Conservation (phyloP, 2,329 filamentous ascomycete species). For the Teratosphaeriaceae sp. region DNA sequence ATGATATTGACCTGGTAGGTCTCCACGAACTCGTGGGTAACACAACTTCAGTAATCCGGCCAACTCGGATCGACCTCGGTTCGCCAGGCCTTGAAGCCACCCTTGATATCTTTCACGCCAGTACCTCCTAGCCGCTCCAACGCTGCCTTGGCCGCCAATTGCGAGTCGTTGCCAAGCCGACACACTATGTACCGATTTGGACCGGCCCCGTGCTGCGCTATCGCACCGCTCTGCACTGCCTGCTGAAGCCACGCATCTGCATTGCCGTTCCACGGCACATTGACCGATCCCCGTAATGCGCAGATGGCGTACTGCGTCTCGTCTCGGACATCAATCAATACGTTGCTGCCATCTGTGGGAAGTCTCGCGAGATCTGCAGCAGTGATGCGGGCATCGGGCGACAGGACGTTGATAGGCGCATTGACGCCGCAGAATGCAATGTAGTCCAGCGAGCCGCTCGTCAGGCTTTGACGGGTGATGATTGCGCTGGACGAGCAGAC, state of each 20-base stretch:
- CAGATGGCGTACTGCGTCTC: conserved; percentile 79
- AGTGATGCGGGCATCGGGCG: conserved; percentile 60
- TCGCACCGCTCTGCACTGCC: conserved; percentile 16
- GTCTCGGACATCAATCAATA: conserved; percentile 78
- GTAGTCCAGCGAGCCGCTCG: conserved; percentile 68
- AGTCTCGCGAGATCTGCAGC: conserved; percentile 51
- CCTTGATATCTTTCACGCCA: conserved; percentile 63
- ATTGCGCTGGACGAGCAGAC: conserved; percentile 62
- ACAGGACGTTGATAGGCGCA: conserved; percentile 49
- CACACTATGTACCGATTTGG: conserved; percentile 53
- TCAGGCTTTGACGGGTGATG: conserved; percentile 58
- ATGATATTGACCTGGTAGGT: conserved; percentile 19
- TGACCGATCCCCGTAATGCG: conserved; percentile 67
- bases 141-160: conserved; percentile 59
- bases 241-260: conserved; percentile 25
- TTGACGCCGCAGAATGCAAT: conserved; percentile 73
- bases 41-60: conserved; percentile 47
- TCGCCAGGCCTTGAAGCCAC: conserved; percentile 69
- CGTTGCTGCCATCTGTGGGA: conserved; percentile 34
- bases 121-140: conserved; percentile 56
- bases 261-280: conserved; percentile 59
- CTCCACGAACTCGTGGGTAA: too few species aligned
- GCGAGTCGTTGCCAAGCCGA: conserved; percentile 71
- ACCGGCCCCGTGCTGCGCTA: conserved; percentile 44
- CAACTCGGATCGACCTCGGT: conserved; percentile 55